These are phyloP conservation scores for Coniosporium tulheliwenetii DNA, from an alignment of 2,329 filamentous ascomycete genomes.

Conservation along the genomic window DNA sequence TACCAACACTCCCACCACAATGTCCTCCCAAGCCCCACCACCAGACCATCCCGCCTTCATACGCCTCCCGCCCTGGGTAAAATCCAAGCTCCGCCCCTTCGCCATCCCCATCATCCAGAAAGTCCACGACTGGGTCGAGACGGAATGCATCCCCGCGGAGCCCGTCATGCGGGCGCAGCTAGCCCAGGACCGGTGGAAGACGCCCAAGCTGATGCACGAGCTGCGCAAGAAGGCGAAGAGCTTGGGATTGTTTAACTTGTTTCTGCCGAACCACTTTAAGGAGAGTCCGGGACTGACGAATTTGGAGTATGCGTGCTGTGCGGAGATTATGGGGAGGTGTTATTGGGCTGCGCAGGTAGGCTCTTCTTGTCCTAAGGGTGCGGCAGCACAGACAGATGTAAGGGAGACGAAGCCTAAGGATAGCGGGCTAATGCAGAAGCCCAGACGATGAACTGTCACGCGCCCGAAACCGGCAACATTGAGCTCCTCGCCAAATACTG, in stretches of 20 bases:
- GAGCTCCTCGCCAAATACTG: constrained; percentile 38
- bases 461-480: constrained; percentile 36
- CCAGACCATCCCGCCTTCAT: constrained; percentile 18
- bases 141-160: constrained; percentile 27
- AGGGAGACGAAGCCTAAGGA: too few relatives aligned
- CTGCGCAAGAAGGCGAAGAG: background rate
- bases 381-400: too few relatives aligned
- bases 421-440: background rate
- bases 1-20: too few relatives aligned
- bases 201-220: background rate
- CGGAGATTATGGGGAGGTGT: constrained; percentile 29
- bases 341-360: constrained; percentile 28
- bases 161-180: constrained; percentile 26
- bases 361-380: background rate
- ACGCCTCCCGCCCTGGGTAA: constrained; percentile 28
- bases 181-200: constrained; percentile 4
- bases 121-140: constrained; percentile 28
- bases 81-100: constrained; percentile 32
- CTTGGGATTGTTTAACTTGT: background rate
- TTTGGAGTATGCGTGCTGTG: constrained; percentile 29
- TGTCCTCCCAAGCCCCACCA: too few relatives aligned
- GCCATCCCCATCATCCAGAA: constrained; percentile 26
- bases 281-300: constrained; percentile 28
- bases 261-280: constrained; percentile 7
- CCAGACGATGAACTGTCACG: constrained; percentile 29